Evolutionary conservation across 129 eudicot species (phyloP).

Genomic region (Escallonia herrerae): DNA sequence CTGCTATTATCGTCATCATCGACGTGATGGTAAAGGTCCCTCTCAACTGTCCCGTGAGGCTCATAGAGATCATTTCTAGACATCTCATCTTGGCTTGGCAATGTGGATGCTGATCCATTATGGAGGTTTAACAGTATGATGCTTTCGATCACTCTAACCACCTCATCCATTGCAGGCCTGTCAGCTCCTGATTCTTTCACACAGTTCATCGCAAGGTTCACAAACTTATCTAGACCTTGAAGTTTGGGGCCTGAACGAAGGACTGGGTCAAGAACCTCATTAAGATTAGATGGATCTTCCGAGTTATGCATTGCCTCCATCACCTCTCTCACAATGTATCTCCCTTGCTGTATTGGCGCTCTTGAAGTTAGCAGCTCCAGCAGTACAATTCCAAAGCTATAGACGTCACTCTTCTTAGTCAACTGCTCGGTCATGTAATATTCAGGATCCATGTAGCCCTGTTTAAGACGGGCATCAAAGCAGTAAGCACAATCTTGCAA

Average conservation of each 20-base stretch:
- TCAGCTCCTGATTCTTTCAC: conserved; percentile 38
- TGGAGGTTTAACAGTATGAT: conserved; percentile 36
- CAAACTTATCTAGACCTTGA: conserved; percentile 45
- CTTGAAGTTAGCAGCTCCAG: conserved; percentile 63
- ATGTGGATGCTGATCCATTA: conserved; percentile 23
- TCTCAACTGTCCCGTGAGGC: neutral
- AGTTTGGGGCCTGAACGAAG: conserved; percentile 39
- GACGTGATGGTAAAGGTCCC: conserved; percentile 27
- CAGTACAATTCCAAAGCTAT: conserved; percentile 79
- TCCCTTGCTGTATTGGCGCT: conserved; percentile 65
- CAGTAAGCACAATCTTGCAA: too few species aligned
- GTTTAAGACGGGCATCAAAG: neutral
- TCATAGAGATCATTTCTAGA: conserved; percentile 24
- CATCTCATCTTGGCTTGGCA: conserved; percentile 27
- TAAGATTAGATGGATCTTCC: conserved; percentile 24
- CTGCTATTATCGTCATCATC: conserved; percentile 28
- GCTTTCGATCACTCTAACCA: conserved; percentile 72
- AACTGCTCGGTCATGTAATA: conserved; percentile 67
- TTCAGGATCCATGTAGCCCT: conserved; percentile 98
- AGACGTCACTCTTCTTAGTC: conserved; percentile 86
- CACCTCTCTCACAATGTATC: conserved; percentile 51
- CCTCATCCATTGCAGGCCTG: conserved; percentile 81
- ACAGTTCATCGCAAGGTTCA: conserved; percentile 70
- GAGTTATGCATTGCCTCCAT: conserved; percentile 24
- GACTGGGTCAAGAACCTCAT: conserved; percentile 42